These are phyloP conservation scores for Flaveria bidentis DNA, from an alignment of 129 eudicot species.

Conservation along the genomic window DNA sequence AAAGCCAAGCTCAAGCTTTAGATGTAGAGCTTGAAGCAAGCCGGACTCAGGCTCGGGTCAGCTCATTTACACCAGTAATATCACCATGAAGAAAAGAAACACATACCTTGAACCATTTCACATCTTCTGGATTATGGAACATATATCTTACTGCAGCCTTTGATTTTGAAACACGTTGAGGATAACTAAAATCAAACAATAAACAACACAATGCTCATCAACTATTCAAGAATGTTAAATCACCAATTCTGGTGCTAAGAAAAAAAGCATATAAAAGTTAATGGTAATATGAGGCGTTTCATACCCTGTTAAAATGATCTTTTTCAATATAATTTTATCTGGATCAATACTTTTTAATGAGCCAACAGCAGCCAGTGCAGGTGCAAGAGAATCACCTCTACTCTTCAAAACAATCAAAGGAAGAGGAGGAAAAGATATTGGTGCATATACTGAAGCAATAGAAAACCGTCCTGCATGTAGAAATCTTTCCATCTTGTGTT, in stretches of 20 bases:
- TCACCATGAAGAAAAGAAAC: background rate
- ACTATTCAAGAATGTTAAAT: background rate
- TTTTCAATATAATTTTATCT: constrained; percentile 81
- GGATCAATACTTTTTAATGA: constrained; percentile 73
- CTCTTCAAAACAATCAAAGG: constrained; percentile 78
- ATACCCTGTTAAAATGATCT: constrained; percentile 88
- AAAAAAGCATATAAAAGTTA: background rate
- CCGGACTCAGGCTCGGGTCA: background rate
- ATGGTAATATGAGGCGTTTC: constrained; percentile 8
- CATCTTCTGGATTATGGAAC: constrained; percentile 97
- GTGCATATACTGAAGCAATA: constrained; percentile 85
- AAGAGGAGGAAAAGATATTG: constrained; percentile 82
- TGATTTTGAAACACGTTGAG: constrained; percentile 90
- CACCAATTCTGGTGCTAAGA: background rate
- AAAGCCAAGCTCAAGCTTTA: background rate
- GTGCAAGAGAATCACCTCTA: constrained; percentile 47
- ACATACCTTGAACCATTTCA: constrained; percentile 90
- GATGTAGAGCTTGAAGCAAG: background rate
- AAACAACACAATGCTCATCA: background rate
- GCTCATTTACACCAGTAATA: background rate
- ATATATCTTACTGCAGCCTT: constrained; percentile 91
- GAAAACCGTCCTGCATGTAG: constrained; percentile 89
- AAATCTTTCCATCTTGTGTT: constrained; percentile 98
- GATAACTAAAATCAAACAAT: constrained; percentile 58
- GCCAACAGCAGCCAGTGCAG: constrained; percentile 89